Base-by-base conservation (phyloP, 2,329 filamentous ascomycete species). In the Pseudocercospora crystallina region DNA sequence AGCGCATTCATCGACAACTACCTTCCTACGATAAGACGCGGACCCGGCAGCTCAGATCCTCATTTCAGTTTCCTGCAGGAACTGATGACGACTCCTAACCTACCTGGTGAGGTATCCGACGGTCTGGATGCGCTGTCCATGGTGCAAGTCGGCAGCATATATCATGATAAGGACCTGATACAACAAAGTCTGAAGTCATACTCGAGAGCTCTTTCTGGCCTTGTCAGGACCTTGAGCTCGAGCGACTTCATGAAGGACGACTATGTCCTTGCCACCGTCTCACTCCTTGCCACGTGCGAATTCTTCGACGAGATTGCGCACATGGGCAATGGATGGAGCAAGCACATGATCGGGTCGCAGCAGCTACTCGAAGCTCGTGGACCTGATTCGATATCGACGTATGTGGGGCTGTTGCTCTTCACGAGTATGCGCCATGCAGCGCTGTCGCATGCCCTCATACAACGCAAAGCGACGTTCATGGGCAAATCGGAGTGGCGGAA, bases 281-380 rank as follows among this genome's bases (percentile, higher is more conserved):
- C 55, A 9, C 47, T 67, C 4, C 50, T 68, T 12, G 63, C 58
- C 8, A 55, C 54, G 5, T 68, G 65, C 43, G 65, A 65, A 43
- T 61, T 67, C 33, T 68, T 60, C 53, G 61, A 65, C 30, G 59
- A 66, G 34, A 65, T 68, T 20, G 50, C 57, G n/a, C 56, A 61
- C 31, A 57, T 60, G 29, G 60, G 59, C 12, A 48, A 54, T 20
- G 61, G 59, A 31, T 68, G 63, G 65, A 53, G 47, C 29, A 56
- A 60, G 36, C 65, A 68, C 38, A 54, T 65, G 2, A 44, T 57
- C 13, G 65, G 65, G 11, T 51, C 55, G 8, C 58, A 64, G 32
- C 61, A 64, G n/a, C 51, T 68, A 3, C 55, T 66, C 10, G 51
- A 56, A 12, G 63, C 61, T 13, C 47, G 65, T 42, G 65, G 65